These are phyloP conservation scores for Cyclotella atomus DNA, from an alignment of 108 stramenopile species.

Conservation along the genomic window DNA sequence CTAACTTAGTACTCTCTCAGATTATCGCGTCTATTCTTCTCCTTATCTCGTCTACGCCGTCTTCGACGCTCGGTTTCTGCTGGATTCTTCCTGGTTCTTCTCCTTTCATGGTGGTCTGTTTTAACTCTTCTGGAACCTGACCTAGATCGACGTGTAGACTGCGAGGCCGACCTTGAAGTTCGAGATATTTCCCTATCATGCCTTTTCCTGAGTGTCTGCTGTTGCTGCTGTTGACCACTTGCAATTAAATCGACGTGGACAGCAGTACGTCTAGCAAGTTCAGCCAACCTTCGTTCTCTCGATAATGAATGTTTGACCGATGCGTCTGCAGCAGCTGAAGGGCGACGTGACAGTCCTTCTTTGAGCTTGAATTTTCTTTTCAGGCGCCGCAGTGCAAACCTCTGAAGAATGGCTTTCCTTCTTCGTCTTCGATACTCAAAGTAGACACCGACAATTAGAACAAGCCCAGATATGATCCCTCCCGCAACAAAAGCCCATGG, in stretches of 20 bases:
- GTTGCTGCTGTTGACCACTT: not conserved
- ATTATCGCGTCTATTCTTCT: slow-evolving; percentile 12
- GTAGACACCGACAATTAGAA: slow-evolving; percentile 50
- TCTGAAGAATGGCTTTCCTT: slow-evolving; percentile 60
- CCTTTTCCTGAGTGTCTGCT: not conserved
- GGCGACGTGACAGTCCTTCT: too few relatives aligned
- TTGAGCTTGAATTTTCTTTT: slow-evolving; percentile 1
- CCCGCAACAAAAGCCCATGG: slow-evolving; percentile 62
- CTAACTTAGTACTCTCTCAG: not conserved
- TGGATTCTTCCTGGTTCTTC: slow-evolving; percentile 3
- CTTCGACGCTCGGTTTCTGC: slow-evolving; percentile 12
- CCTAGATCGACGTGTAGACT: not conserved
- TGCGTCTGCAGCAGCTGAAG: too few relatives aligned
- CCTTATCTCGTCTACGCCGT: slow-evolving; percentile 15
- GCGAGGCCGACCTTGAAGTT: not conserved
- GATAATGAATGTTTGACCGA: not conserved
- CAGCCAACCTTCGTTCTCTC: too few relatives aligned
- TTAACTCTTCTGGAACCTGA: slow-evolving; percentile 4
- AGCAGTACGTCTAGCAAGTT: too few relatives aligned
- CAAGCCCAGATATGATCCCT: slow-evolving; percentile 20
- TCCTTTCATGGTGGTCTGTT: not conserved
- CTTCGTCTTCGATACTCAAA: slow-evolving; percentile 71
- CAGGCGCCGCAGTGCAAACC: slow-evolving; percentile 63
- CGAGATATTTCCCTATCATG: too few relatives aligned
- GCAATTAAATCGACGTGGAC: too few relatives aligned